A percentile compares a stretch with the other conserved stretches of the same genome.
Evolutionary conservation across 1,139 yeast genomes (phyloP).

Genomic region (Chernovozyma aurita): DNA sequence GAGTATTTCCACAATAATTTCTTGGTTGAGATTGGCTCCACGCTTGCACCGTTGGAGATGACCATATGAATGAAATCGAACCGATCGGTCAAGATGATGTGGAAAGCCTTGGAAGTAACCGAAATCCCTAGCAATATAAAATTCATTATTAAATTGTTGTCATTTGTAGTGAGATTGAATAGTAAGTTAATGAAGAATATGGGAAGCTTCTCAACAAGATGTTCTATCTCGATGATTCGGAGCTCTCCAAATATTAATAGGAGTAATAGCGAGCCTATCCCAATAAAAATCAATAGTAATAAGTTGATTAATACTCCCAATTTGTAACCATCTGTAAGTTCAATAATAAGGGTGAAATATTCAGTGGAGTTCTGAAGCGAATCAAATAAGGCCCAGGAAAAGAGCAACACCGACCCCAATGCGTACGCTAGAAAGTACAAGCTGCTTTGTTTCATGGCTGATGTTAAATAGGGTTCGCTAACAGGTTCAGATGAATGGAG

Average conservation of each 20-base stretch:
- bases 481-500: too few species aligned
- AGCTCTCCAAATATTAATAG: slow-evolving; percentile 67
- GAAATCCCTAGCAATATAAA: slow-evolving; percentile 40
- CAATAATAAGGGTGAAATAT: slow-evolving; percentile 24
- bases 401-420: slow-evolving; percentile 18
- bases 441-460: slow-evolving; percentile 7
- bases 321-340: slow-evolving; percentile 33
- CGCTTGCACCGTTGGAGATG: slow-evolving; percentile 21
- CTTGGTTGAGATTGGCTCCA: slow-evolving; percentile 16
- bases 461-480: too few species aligned
- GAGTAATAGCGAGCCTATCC: slow-evolving; percentile 43
- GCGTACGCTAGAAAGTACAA: slow-evolving; percentile 25
- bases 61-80: slow-evolving; percentile 49
- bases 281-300: slow-evolving; percentile 30
- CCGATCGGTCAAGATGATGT: slow-evolving; percentile 67
- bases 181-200: slow-evolving; percentile 53
- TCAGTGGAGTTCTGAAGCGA: slow-evolving; percentile 25
- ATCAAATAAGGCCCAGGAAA: slow-evolving; percentile 25
- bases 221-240: slow-evolving; percentile 72
- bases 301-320: slow-evolving; percentile 29
- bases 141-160: slow-evolving; percentile 49
- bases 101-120: slow-evolving; percentile 62
- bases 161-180: slow-evolving; percentile 59
- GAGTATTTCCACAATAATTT: slow-evolving; percentile 21
- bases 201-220: slow-evolving; percentile 66